A percentile compares a stretch with the other conserved stretches of the same genome.
phyloP scores from a whole-genome alignment of 305 asterid species.

The Fraxinus sp. region DNA sequence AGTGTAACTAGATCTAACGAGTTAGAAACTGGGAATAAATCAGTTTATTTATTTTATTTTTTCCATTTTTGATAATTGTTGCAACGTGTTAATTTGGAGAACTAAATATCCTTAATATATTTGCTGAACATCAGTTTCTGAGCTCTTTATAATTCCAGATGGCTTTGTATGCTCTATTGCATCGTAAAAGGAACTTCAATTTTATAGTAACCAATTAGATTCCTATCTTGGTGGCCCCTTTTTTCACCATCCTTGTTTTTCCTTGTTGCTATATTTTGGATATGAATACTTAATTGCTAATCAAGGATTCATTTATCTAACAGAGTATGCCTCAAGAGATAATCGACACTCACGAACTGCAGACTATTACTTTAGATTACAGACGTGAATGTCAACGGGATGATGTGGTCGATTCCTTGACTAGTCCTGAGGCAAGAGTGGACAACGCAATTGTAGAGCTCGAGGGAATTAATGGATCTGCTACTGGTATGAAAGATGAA shows the following conservation, averaged over 20 bases:
- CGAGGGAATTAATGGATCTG: constrained; percentile 51
- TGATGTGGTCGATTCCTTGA: constrained; percentile 84
- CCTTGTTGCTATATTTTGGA: background rate
- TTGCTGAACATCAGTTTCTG: background rate
- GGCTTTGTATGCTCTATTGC: background rate
- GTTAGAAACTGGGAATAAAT: background rate
- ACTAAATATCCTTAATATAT: background rate
- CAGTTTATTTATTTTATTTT: background rate
- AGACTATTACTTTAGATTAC: constrained; percentile 80
- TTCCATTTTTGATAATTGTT: background rate
- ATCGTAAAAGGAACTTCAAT: background rate
- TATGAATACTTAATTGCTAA: constrained; percentile 7
- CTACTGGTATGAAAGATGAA: constrained; percentile 31
- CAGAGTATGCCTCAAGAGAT: constrained; percentile 95
- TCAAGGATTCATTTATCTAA: constrained; percentile 6
- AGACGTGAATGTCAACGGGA: constrained; percentile 90
- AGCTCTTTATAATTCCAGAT: background rate
- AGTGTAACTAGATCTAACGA: background rate
- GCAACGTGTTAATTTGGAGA: background rate
- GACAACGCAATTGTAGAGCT: constrained; percentile 33
- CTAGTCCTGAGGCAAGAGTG: constrained; percentile 50
- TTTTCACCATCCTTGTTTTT: background rate
- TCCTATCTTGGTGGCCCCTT: background rate
- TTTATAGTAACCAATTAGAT: background rate
- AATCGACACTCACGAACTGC: constrained; percentile 72